Percentiles rank a stretch among this genome's conserved stretches.
These are phyloP conservation scores for Schrenkiella parvula DNA, from an alignment of 345 rosid genomes.

Conservation along the genomic window DNA sequence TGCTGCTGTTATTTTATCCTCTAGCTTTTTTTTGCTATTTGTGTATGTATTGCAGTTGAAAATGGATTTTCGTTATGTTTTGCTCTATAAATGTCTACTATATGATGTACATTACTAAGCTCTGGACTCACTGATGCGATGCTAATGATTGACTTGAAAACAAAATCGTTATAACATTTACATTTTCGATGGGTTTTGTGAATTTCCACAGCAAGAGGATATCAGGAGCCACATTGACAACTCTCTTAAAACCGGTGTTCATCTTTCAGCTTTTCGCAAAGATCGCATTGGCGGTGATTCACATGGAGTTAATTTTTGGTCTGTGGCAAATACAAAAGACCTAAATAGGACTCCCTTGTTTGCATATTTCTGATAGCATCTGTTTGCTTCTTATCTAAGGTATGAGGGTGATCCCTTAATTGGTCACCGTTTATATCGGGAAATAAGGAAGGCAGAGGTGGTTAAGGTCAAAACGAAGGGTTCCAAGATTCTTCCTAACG, in stretches of 20 bases:
- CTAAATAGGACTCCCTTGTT: neutral
- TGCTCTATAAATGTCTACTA: neutral
- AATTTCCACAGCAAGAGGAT: constrained; percentile 88
- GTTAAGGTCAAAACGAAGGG: constrained; percentile 78
- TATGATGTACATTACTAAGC: neutral
- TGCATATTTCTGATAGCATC: constrained; percentile 18
- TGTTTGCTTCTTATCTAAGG: constrained; percentile 50
- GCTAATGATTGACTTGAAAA: constrained; percentile 13
- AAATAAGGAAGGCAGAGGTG: constrained; percentile 78
- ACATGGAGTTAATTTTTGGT: constrained; percentile 92
- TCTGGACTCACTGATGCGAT: constrained; percentile 59
- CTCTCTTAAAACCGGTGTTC: constrained; percentile 81
- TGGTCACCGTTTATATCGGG: constrained; percentile 95
- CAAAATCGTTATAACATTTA: neutral
- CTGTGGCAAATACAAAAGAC: constrained; percentile 10
- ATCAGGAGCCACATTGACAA: constrained; percentile 82
- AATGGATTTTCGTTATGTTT: neutral
- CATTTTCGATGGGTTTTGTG: constrained; percentile 12
- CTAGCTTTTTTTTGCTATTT: neutral
- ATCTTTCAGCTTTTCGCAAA: constrained; percentile 77
- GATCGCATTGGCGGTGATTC: constrained; percentile 97
- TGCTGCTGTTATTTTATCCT: neutral
- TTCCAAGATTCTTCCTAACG: constrained; percentile 60
- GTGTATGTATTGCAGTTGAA: neutral
- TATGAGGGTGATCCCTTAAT: constrained; percentile 89